Base-by-base conservation (phyloP, 129 eudicot genomes). In the Escallonia rubra region DNA sequence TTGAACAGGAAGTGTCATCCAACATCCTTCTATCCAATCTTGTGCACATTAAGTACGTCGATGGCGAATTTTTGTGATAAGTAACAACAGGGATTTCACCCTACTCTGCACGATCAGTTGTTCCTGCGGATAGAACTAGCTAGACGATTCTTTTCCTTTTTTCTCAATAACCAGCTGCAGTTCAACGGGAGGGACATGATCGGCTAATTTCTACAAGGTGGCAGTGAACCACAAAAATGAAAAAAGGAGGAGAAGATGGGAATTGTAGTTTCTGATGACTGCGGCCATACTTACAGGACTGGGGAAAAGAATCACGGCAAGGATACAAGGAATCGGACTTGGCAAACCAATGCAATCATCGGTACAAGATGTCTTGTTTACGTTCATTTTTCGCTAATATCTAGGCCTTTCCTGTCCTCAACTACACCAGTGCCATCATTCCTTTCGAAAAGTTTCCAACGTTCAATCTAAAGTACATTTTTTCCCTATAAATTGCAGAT, bases 311-410 rank as follows among this genome's bases (percentile, higher is more conserved):
- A 70, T 6, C 41, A 59, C 41, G 63, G 23, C 52, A 64, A 12
- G 86, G 86, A 44, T 81, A 39, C 76, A 77, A 69, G 69, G 55
- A 77, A 45, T 81, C 86, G 2, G 75, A 66, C 75, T 55, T 81
- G 67, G 65, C 77, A 65, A 66, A 75, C 41, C 86, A 81, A 12
- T 81, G 86, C 71, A 62, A 59, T 56, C 74, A 81, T 59, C 68
- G 82, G 86, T 77, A 61, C 34, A 66, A 11, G 39, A 47, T 42
- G 46, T 45, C 3, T 54, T 65, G 70, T 39, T 39, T 58, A 8
- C 23, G 39, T 16, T 9, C 13, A 41, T 50, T 6, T 5, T 41
- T 9, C 9, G 5, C 65, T 46, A 38, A 43, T 45, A 14, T 13
- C 1, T 48, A 60, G 10, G 7, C 7, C 11, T 13, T 6, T 34